Base-by-base conservation (phyloP, 2,329 filamentous ascomycete genomes). In the Grosmannia serpens region DNA sequence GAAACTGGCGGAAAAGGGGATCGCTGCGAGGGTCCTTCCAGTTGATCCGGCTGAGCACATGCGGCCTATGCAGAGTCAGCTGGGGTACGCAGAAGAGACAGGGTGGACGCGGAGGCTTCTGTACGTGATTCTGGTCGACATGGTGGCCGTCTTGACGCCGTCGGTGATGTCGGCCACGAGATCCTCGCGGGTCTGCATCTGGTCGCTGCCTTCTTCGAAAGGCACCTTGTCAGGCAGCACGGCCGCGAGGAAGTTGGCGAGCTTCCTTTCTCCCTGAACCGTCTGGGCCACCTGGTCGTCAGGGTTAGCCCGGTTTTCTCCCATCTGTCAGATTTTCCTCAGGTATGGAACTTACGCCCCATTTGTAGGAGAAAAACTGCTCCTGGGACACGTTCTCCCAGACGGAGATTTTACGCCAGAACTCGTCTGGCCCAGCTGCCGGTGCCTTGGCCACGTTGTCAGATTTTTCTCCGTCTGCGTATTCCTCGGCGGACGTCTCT, bases 1-100 rank as follows among this genome's bases (percentile, higher is more conserved):
- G 70, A 63, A 84, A 86, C 62, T 87, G 83, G 9, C 75, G 74
- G 46, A 82, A 76, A 26, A 86, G 72, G 1, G 83, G 82, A 60
- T 85, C 82, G 53, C 80, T 74, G 1, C 82, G 71, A 7, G 83
- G 80, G 59, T 82, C 74, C 1, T 67, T 65, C 83, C 83, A 86
- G 64, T 86, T 71, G 58, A 84, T 77, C 2, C 76, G 74, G 61
- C 80, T 81, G 33, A 86, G 67, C 5, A 84, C 73, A 61, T 86
- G 81, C 1, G 83, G 83, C 38, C 74, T 77, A 61, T 38, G 31
- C 5, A 11, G 24, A 46, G 17, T 15, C 22, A 41, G 35, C 1
- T 27, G 8, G 20, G 7, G 41, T 44, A n/a, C 8, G n/a, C 9
- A 33, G 24, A 9, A n/a, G 22, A 47, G 15, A 9, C 1, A 11